A percentile compares a stretch with the other conserved stretches of the same genome.
Evolutionary conservation across 352 stramenopile species (phyloP).

Genomic region (Elongisporangium anandrum): DNA sequence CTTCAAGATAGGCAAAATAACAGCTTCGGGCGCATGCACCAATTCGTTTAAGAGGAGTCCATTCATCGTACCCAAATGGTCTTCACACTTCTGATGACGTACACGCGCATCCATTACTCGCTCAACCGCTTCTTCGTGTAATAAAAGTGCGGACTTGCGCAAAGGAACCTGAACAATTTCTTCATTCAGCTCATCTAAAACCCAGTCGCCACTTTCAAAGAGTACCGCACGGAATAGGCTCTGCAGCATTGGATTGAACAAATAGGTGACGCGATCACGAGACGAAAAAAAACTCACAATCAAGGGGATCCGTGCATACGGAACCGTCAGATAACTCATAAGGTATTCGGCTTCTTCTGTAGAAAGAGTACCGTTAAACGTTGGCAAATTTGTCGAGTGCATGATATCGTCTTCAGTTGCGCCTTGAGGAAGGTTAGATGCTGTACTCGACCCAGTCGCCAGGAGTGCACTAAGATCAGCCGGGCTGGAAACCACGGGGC

Average conservation of each 20-base stretch:
- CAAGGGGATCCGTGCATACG: conserved; percentile 97
- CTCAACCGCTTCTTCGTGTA: conserved; percentile 79
- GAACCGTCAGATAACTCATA: conserved; percentile 98
- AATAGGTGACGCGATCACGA: conserved; percentile 83
- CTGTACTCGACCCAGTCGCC: conserved; percentile 15
- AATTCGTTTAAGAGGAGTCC: conserved; percentile 98
- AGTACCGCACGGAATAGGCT: conserved; percentile 82
- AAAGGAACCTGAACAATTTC: conserved; percentile 75
- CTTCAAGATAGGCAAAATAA: conserved; percentile 65
- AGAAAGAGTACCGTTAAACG: conserved; percentile 95
- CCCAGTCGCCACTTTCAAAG: conserved; percentile 88
- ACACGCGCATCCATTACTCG: conserved; percentile 67
- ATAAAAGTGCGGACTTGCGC: conserved; percentile 74
- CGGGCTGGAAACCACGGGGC: conserved; percentile 76
- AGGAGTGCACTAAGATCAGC: conserved; percentile 59
- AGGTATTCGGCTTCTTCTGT: conserved; percentile 97
- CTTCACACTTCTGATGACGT: conserved; percentile 77
- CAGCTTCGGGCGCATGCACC: conserved; percentile 91
- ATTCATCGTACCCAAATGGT: conserved; percentile 93
- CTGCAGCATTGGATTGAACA: conserved; percentile 83
- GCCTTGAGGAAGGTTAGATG: conserved; percentile 29
- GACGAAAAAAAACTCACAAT: conserved; percentile 97
- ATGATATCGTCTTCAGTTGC: conserved; percentile 98
- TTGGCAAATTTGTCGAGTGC: conserved; percentile 94
- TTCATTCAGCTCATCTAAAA: conserved; percentile 50